Base-by-base conservation (phyloP, 257 asterid genomes). In the Salvia hispanica region DNA sequence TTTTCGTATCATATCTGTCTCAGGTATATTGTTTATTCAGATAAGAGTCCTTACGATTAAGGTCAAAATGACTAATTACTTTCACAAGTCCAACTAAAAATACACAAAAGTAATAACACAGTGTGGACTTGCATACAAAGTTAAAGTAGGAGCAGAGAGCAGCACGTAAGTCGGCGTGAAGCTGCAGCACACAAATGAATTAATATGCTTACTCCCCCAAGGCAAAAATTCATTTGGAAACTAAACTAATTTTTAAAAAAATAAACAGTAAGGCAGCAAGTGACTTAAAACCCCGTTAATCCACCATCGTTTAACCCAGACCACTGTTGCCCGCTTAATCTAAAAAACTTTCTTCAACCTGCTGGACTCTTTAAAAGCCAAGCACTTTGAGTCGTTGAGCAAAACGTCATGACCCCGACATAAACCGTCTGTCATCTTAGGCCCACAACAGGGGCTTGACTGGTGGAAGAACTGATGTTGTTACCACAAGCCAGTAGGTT, bases 401-500 rank as follows among this genome's bases (percentile, higher is more conserved):
- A 73, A 69, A 58, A 43, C 67, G 1, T 62, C 78, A 58, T 67
- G 57, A 48, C 50, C 75, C 79, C 61, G 72, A 71, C 80, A 74
- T n/a, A 74, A 66, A 67, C 56, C 58, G 66, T 71, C 74, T 44
- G 76, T 78, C 57, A 74, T 74, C 83, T 78, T 78, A 78, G 58
- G 80, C 77, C 80, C 80, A 62, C 64, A 42, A 58, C 44, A 54
- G 78, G 78, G 78, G 78, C 83, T 71, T 62, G 69, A 69, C 78
- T 57, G 76, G 67, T 73, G 65, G 74, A 28, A 69, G 60, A 67
- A 68, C 55, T 54, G 70, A 66, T 21, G 74, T 58, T 73, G 58
- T 69, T 52, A 65, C 81, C 70, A 68, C 65, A 67, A 62, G 76
- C 72, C 67, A 58, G 68, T n/a, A 67, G 50, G 37, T 56, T 67